Percentiles rank a stretch among this genome's conserved stretches.
phyloP scores from a whole-genome alignment of 495 filamentous ascomycete genomes.

The Penicillium crystallinum region DNA sequence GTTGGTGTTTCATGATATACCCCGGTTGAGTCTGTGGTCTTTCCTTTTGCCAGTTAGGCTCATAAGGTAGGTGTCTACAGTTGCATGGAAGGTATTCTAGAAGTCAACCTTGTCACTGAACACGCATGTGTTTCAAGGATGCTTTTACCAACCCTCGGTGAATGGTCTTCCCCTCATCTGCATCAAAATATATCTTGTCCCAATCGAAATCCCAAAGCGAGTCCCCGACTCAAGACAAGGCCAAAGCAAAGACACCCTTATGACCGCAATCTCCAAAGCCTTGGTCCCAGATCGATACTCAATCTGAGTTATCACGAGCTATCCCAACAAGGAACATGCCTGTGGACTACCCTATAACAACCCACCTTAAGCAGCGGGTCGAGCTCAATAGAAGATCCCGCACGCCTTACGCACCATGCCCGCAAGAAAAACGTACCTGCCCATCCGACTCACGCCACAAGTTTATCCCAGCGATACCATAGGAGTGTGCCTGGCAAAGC shows the following conservation, averaged over 20 bases:
- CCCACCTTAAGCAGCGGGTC: background rate
- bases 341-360: background rate
- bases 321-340: background rate
- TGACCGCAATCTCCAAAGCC: background rate
- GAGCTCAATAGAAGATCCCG: constrained; percentile 1
- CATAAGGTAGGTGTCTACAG: background rate
- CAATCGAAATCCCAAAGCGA: background rate
- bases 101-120: background rate
- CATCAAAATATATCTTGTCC: background rate
- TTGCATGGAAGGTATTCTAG: background rate
- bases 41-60: background rate
- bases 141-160: background rate
- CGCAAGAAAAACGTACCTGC: background rate
- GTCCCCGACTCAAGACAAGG: background rate
- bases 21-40: background rate
- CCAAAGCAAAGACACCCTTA: background rate
- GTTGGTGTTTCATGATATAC: constrained; percentile 2
- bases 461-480: background rate
- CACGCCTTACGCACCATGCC: background rate
- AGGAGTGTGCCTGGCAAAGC: background rate
- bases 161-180: background rate
- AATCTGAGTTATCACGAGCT: background rate
- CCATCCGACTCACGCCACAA: background rate
- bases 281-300: background rate
- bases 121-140: background rate